These are phyloP conservation scores for Fusarium sp. DNA, from an alignment of 2,329 filamentous ascomycete genomes.

Conservation along the genomic window DNA sequence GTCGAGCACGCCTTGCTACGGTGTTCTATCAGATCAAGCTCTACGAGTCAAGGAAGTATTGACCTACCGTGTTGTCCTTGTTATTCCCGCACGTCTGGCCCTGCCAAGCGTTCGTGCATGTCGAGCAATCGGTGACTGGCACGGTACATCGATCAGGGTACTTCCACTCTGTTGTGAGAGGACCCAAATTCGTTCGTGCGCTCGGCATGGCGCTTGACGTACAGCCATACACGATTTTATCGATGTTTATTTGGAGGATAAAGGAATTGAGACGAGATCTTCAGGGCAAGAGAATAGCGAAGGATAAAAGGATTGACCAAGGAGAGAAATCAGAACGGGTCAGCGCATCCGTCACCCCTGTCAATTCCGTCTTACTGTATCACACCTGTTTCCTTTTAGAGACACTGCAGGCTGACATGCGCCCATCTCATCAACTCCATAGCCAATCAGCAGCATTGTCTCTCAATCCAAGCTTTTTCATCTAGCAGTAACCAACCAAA, in stretches of 20 bases:
- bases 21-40: background rate
- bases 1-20: background rate
- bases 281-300: background rate
- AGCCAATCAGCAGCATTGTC: background rate
- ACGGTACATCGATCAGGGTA: background rate
- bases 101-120: background rate
- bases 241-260: background rate
- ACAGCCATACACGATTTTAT: no score
- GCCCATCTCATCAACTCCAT: background rate
- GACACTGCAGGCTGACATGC: background rate
- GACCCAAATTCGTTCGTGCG: background rate
- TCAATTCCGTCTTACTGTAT: background rate
- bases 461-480: background rate
- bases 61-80: background rate
- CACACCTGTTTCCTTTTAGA: background rate
- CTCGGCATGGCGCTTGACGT: background rate
- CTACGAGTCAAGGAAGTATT: no score
- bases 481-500: accelerated
- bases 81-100: background rate
- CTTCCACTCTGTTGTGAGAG: background rate
- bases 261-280: background rate
- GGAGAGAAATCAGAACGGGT: background rate
- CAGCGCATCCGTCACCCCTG: background rate
- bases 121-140: background rate
- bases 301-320: background rate